A percentile compares a stretch with the other conserved stretches of the same genome.
Conservation (phyloP, 2,329 filamentous ascomycete genomes). For the Calcarisporium arbuscula region DNA sequence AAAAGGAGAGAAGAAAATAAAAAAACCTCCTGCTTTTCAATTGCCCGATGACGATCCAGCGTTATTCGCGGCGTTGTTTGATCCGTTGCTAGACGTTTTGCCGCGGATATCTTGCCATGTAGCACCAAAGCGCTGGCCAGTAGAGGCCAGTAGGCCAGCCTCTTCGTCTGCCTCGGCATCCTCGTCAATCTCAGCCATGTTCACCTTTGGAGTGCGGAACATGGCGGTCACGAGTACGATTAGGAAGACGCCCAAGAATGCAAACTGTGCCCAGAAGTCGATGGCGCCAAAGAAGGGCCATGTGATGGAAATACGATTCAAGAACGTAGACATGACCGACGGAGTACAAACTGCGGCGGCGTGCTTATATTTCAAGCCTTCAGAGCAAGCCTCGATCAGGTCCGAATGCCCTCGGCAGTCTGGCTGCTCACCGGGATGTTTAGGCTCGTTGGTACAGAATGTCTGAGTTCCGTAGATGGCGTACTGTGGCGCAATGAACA, state of each 20-base stretch:
- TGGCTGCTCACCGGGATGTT: constrained; percentile 57
- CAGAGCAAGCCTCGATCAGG: constrained; percentile 75
- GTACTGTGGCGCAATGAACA: constrained; percentile 94
- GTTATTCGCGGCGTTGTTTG: not conserved
- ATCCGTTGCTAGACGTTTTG: constrained; percentile 13
- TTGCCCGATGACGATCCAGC: no score
- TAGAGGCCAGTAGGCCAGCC: constrained; percentile 81
- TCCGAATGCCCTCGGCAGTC: constrained; percentile 68
- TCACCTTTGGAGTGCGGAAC: constrained; percentile 72
- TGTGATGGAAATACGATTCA: constrained; percentile 87
- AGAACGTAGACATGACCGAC: constrained; percentile 82
- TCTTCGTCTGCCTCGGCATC: constrained; percentile 91
- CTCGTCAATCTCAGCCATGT: constrained; percentile 73
- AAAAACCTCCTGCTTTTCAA: no score
- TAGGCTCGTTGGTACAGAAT: constrained; percentile 72
- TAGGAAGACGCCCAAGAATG: constrained; percentile 77
- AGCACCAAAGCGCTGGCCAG: constrained; percentile 72
- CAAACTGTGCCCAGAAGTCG: constrained; percentile 96
- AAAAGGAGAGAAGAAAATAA: no score
- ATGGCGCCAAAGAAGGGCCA: constrained; percentile 92
- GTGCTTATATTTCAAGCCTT: constrained; percentile 62
- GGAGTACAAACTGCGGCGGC: constrained; percentile 82
- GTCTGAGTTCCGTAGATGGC: constrained; percentile 91
- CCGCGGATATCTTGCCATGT: constrained; percentile 86
- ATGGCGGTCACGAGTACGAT: constrained; percentile 73